Evolutionary conservation across 1,139 yeast species (phyloP).

Genomic region (Hemisphaericaspora xylanilytica): DNA sequence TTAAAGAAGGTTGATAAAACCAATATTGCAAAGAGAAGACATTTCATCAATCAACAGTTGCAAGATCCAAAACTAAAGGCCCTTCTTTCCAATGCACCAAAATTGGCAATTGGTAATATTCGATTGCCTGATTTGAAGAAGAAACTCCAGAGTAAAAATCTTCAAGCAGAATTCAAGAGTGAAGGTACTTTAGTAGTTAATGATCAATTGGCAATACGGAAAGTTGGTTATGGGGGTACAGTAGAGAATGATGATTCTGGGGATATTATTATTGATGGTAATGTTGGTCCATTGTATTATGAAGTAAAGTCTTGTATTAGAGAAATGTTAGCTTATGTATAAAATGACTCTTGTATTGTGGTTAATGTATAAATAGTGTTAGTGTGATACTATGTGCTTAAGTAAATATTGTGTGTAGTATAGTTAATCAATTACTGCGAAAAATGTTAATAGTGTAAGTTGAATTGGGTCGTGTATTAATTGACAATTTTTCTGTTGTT

Average conservation of each 20-base stretch:
- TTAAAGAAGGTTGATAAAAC: conserved; percentile 27
- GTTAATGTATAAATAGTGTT: background rate
- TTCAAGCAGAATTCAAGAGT: conserved; percentile 84
- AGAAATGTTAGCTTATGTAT: conserved; percentile 77
- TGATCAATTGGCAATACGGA: conserved; percentile 70
- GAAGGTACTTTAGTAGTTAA: conserved; percentile 91
- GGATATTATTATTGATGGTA: conserved; percentile 80
- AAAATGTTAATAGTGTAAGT: no score
- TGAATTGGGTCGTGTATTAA: conserved; percentile 2
- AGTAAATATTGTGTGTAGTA: background rate
- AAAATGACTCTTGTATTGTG: conserved; percentile 9
- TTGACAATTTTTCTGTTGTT: no score
- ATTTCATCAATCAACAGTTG: conserved; percentile 9
- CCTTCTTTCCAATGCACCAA: conserved; percentile 26
- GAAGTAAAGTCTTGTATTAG: conserved; percentile 73
- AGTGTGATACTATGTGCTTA: background rate
- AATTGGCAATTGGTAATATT: conserved; percentile 84
- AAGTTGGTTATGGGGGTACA: conserved; percentile 47
- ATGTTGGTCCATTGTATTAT: conserved; percentile 72
- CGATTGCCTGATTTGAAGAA: conserved; percentile 77
- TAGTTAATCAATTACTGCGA: no score
- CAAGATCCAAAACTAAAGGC: conserved; percentile 10
- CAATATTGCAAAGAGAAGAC: conserved; percentile 6
- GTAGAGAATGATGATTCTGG: conserved; percentile 60
- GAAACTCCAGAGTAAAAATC: conserved; percentile 54